Base-by-base conservation (phyloP, 148 eudicot genomes). In the Oxyria digyna region DNA sequence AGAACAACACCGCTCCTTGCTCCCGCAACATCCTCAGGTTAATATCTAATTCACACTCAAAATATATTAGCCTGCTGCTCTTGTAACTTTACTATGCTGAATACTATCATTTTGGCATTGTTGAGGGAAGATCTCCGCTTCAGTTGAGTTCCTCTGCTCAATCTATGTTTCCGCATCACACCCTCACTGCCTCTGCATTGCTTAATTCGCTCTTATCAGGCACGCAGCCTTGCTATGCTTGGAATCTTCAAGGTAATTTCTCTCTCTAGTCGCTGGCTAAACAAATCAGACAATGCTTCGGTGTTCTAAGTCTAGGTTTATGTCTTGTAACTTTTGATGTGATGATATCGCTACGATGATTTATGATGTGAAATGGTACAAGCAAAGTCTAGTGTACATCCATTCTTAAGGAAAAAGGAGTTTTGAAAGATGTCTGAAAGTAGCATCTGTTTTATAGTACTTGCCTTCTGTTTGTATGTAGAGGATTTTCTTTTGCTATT, bases 121-220 rank as follows among this genome's bases (percentile, higher is more conserved):
- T 42, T 15, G 55, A 40, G 11, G 52, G 21, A 40, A 89, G 98
- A 77, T 83, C 85, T 35, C 95, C 98, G 4, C 95, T 86, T 62
- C 95, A 86, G 73, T 70, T 93, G 85, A 85, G 89, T 68, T 66
- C 81, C 68, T 76, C 85, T 62, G 79, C 79, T 21, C 85, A 83
- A 27, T 85, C 96, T 29, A 69, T 93, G 96, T 74, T 84, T 72
- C 98, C 98, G 3, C 86, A 80, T 75, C 95, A 93, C 78, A 84
- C 91, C 11, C 95, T 94, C 18, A 89, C 98, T 8, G 95, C 98
- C 18, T 84, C 96, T 15, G 89, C 96, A 0, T 81, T 93, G 82
- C 87, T 93, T 70, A 93, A 80, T 71, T 89, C 96, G 0, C 84
- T 87, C 91, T 85, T 93, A 17, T 85, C 93, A 14, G 81, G 69